phyloP scores from a whole-genome alignment of 345 rosid genomes.

The Schrenkiella parvula region DNA sequence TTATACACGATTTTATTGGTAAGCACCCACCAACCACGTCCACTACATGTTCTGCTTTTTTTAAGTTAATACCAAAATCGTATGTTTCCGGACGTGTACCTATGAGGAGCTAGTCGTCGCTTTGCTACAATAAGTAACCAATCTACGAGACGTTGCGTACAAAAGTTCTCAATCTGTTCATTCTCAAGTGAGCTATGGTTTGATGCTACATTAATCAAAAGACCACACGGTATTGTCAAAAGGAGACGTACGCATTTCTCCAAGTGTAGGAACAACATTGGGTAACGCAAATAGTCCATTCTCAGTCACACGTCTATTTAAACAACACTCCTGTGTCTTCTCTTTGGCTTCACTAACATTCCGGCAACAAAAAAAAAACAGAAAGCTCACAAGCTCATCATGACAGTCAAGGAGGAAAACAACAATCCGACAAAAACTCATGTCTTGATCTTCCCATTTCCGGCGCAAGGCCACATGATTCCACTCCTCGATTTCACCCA shows the following conservation, averaged over 20 bases:
- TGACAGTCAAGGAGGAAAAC: conserved; percentile 1
- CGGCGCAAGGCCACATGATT: conserved; percentile 49
- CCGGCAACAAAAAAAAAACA: background rate
- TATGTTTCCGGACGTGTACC: conserved; percentile 24
- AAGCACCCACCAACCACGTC: background rate
- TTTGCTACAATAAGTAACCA: conserved; percentile 9
- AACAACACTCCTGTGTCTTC: background rate
- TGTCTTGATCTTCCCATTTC: conserved; percentile 40
- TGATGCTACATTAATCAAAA: background rate
- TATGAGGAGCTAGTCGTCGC: background rate
- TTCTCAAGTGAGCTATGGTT: background rate
- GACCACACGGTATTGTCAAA: conserved; percentile 4
- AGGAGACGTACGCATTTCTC: conserved; percentile 23
- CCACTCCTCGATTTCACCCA: conserved; percentile 41
- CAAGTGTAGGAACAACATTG: conserved; percentile 1
- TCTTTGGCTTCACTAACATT: background rate
- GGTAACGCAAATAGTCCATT: background rate
- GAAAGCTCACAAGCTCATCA: background rate
- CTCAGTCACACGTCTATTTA: conserved; percentile 2
- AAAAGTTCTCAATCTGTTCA: background rate
- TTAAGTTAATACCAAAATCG: background rate
- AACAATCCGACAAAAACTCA: conserved; percentile 7
- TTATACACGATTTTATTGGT: background rate
- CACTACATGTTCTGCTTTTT: background rate
- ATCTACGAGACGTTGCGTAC: background rate